Conservation (phyloP, 495 filamentous ascomycete genomes). For the Viridothelium virens region DNA sequence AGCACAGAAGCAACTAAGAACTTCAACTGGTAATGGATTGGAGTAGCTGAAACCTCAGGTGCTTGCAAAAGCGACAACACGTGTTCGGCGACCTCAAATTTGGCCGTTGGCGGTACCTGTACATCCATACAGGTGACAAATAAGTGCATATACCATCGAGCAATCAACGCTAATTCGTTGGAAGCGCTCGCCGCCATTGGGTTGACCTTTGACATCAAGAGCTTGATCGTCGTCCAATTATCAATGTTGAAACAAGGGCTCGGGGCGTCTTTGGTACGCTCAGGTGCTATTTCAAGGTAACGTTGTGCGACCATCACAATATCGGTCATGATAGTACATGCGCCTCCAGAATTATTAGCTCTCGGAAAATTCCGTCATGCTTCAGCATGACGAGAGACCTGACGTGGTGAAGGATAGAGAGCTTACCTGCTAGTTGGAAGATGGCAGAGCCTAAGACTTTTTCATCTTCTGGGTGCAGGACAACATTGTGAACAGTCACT, state of each 20-base stretch:
- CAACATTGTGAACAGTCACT: conserved; percentile 52
- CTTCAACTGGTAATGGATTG: conserved; percentile 2
- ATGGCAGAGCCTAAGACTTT: conserved; percentile 56
- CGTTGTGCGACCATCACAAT: neutral
- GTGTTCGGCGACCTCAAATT: neutral
- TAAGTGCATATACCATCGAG: neutral
- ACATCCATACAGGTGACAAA: neutral
- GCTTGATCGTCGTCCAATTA: neutral
- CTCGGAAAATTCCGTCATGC: neutral
- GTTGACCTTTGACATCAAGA: neutral
- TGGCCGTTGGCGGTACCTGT: neutral
- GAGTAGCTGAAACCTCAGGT: neutral
- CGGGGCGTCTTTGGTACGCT: neutral
- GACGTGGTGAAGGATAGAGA: no score
- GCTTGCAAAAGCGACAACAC: neutral
- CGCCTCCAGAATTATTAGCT: neutral
- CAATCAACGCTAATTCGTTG: neutral
- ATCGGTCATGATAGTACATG: neutral
- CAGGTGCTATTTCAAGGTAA: neutral
- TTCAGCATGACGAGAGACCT: neutral
- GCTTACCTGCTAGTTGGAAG: conserved; percentile 64
- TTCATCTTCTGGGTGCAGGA: conserved; percentile 56
- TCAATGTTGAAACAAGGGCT: neutral
- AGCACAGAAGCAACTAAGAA: neutral
- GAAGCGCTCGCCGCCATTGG: neutral